Evolutionary conservation across 805 yeast species (phyloP).

Genomic region (Brettanomyces custersianus): DNA sequence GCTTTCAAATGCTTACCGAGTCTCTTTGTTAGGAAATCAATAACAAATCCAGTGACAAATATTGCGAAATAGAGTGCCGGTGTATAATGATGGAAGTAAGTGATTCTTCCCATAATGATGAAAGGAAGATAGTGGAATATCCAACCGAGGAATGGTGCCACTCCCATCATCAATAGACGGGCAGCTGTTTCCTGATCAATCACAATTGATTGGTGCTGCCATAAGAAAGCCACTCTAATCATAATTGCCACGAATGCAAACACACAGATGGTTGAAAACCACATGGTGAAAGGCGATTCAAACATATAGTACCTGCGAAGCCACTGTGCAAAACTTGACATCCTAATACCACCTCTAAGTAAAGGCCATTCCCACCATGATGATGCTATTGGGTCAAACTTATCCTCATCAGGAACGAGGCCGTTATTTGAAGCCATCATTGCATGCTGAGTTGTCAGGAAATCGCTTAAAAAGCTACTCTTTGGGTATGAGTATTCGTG

Average conservation of each 20-base stretch:
- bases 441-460: constrained; percentile 61
- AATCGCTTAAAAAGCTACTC: constrained; percentile 56
- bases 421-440: constrained; percentile 85
- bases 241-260: constrained; percentile 26
- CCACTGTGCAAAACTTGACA: constrained; percentile 62
- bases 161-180: constrained; percentile 47
- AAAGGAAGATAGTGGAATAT: constrained; percentile 71
- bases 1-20: constrained; percentile 21
- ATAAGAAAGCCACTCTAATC: constrained; percentile 44
- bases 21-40: constrained; percentile 35
- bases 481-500: constrained; percentile 31
- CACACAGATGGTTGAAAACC: constrained; percentile 51
- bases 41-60: constrained; percentile 42
- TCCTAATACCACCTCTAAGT: constrained; percentile 57
- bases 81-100: constrained; percentile 77
- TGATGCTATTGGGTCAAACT: constrained; percentile 63
- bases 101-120: constrained; percentile 75
- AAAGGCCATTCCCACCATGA: constrained; percentile 83
- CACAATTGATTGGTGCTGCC: constrained; percentile 44
- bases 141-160: constrained; percentile 78
- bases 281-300: constrained; percentile 56
- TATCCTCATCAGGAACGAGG: constrained; percentile 65
- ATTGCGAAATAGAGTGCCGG: constrained; percentile 78
- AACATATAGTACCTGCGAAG: constrained; percentile 54
- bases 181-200: constrained; percentile 21